These are phyloP conservation scores for Chondrostereum purpureum DNA, from an alignment of 1,284 basidiomycete genomes.

Conservation along the genomic window DNA sequence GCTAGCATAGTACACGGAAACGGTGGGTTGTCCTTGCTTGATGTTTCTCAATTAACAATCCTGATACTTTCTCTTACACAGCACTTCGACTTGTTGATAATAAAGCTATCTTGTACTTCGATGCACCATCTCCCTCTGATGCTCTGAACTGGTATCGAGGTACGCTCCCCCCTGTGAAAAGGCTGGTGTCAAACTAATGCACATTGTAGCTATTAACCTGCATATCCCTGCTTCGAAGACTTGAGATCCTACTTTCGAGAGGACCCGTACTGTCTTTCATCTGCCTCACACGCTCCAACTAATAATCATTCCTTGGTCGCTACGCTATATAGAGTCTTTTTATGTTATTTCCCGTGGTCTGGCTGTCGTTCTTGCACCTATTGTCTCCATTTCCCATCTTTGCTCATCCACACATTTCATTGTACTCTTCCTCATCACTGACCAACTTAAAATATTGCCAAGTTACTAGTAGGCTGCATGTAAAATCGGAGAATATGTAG, in stretches of 20 bases:
- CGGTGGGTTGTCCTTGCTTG: constrained; percentile 38
- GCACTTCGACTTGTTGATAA: constrained; percentile 80
- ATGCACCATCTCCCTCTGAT: constrained; percentile 74
- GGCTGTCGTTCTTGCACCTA: neutral
- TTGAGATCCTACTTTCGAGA: constrained; percentile 19
- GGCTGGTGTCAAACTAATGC: constrained; percentile 6
- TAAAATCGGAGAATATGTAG: constrained; percentile 1
- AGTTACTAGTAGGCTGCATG: constrained; percentile 1
- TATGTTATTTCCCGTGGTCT: neutral
- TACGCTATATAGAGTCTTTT: too few relatives aligned
- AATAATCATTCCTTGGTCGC: constrained; percentile 4
- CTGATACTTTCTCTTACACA: constrained; percentile 23
- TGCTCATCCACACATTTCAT: constrained; percentile 1
- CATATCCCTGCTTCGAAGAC: constrained; percentile 53
- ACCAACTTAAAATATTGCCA: neutral
- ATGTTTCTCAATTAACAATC: constrained; percentile 11
- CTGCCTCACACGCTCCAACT: constrained; percentile 6
- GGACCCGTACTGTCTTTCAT: constrained; percentile 2
- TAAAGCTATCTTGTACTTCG: constrained; percentile 90
- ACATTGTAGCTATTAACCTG: constrained; percentile 49
- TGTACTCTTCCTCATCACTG: neutral
- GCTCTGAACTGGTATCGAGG: constrained; percentile 89
- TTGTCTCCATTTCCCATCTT: neutral
- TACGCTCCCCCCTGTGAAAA: constrained; percentile 24
- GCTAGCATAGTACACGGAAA: constrained; percentile 87